Conservation (phyloP, 257 asterid genomes). For the Datura wrightii region DNA sequence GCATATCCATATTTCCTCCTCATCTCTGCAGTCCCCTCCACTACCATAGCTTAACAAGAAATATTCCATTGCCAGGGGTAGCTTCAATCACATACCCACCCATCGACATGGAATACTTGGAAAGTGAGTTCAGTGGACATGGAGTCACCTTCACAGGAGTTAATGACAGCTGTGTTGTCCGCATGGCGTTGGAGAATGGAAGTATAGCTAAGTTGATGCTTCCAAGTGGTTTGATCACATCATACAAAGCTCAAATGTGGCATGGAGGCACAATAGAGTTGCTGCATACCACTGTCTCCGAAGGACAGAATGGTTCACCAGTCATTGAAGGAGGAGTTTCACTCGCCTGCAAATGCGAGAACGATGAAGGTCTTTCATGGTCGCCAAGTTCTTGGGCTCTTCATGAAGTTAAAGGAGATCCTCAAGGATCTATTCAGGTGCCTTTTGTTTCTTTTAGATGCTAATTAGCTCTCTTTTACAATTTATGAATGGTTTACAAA, state of each 20-base stretch:
- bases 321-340: slow-evolving; percentile 74
- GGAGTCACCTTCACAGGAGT: slow-evolving; percentile 63
- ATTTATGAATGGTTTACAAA: background rate
- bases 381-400: slow-evolving; percentile 61
- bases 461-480: background rate
- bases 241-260: slow-evolving; percentile 82
- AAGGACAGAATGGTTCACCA: slow-evolving; percentile 39
- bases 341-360: slow-evolving; percentile 46
- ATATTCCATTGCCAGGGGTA: slow-evolving; percentile 39
- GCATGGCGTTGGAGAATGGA: slow-evolving; percentile 66
- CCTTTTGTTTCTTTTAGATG: background rate
- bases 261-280: slow-evolving; percentile 72
- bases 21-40: slow-evolving; percentile 14
- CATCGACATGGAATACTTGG: slow-evolving; percentile 42
- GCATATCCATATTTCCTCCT: slow-evolving; percentile 25
- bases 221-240: slow-evolving; percentile 80
- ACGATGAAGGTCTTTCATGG: slow-evolving; percentile 52
- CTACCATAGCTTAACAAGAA: slow-evolving; percentile 35
- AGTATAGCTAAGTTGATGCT: slow-evolving; percentile 68
- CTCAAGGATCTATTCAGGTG: slow-evolving; percentile 65
- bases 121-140: slow-evolving; percentile 46
- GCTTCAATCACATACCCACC: slow-evolving; percentile 43
- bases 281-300: slow-evolving; percentile 69
- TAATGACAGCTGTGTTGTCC: slow-evolving; percentile 52
- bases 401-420: slow-evolving; percentile 53